Base-by-base conservation (phyloP, 2,329 filamentous ascomycete genomes). In the Aspergillus sp. region DNA sequence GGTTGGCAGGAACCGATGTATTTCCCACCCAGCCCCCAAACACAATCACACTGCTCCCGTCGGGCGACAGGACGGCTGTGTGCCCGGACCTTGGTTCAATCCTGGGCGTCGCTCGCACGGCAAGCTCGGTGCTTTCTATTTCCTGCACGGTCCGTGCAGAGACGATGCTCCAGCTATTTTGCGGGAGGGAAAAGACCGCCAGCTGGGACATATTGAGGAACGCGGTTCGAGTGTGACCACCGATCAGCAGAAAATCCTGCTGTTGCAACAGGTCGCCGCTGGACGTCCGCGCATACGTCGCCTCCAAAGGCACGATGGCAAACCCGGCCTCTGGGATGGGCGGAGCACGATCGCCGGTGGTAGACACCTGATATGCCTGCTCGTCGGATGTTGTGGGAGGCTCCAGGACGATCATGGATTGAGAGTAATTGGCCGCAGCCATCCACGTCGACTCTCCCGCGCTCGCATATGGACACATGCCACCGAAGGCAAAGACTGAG, bases 131-230 rank as follows among this genome's bases (percentile, higher is more conserved):
- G 49, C 76, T 81, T 2, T 72, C 60, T 21, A 58, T 58, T 23
- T 52, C 23, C 14, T 63, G 53, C 2, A 78, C 74, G 3, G 76
- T 71, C 13, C 81, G 75, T n/a, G 92, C 83, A 1, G 81, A 78
- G 21, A 95, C 76, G 68, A 93, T 97, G 23, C 84, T 87, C 93
- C 93, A 97, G 49, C 83, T 87, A 65, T 91, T 86, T 64, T 95
- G 88, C 0, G 93, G 93, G 5, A 97, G 77, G 49, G 86, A 92
- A 79, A 92, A 96, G 1, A 97, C 76, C 0, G 91, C 93, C 1
- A 93, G 84, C 41, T 91, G 89, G 52, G 90, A 95, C 88, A 96
- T 97, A 69, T 97, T 96, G 74, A 97, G 87, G 67, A 96, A 97
- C 0, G 91, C 92, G 14, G 78, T 72, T 60, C 84, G 79, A 0